Conservation (phyloP, 441 rosid species). For the Bocquillonia castaneifolia region DNA sequence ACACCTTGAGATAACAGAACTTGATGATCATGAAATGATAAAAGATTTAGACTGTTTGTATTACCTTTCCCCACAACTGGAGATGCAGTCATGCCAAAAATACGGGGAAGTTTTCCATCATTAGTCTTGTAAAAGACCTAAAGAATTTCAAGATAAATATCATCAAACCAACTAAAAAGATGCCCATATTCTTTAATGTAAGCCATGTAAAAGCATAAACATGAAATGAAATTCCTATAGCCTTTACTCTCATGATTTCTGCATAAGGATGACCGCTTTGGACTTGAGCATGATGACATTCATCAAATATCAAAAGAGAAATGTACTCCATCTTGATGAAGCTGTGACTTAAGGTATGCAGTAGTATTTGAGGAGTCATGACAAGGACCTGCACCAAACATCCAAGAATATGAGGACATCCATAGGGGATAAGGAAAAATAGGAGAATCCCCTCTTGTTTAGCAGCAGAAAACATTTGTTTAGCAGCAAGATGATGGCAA, state of each 20-base stretch:
- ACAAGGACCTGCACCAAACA: constrained; percentile 72
- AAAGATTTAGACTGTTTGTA: constrained; percentile 2
- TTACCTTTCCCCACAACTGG: constrained; percentile 94
- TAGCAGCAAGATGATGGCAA: neutral
- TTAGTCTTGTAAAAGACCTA: constrained; percentile 67
- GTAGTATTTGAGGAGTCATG: constrained; percentile 84
- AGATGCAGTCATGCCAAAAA: constrained; percentile 99
- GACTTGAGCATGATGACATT: constrained; percentile 95
- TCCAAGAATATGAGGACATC: constrained; percentile 7
- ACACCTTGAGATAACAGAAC: no score
- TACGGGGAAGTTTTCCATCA: constrained; percentile 55
- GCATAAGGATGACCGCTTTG: constrained; percentile 87
- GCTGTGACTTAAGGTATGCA: constrained; percentile 71
- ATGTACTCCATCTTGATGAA: constrained; percentile 85
- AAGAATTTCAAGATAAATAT: constrained; percentile 29
- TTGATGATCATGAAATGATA: neutral
- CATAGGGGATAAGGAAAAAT: constrained; percentile 19
- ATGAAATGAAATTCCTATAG: constrained; percentile 16
- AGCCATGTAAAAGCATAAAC: constrained; percentile 15
- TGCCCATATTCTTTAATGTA: neutral
- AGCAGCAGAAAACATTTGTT: neutral
- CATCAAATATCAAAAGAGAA: constrained; percentile 85
- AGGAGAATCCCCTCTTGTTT: no score
- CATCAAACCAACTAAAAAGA: constrained; percentile 12
- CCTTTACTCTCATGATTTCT: constrained; percentile 77